Base-by-base conservation (phyloP, 2,329 filamentous ascomycete species). In the Clarireedia homoeocarpa region DNA sequence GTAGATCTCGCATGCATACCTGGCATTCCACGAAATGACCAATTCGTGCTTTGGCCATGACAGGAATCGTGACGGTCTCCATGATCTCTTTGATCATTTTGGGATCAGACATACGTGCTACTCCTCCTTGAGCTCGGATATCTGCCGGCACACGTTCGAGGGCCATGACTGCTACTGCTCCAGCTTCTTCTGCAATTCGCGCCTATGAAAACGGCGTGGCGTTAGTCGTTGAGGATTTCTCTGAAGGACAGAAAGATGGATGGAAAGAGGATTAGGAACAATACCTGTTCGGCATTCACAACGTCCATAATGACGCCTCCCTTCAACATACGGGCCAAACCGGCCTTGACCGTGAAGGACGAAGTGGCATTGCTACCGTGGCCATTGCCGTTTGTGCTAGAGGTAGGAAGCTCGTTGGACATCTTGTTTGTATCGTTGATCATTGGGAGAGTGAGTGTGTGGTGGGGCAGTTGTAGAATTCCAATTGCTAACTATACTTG, bases 271-370 rank as follows among this genome's bases (percentile, higher is more conserved):
- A 34, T 14, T 34, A 48, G 39, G 20, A 14, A 27, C 6, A 66
- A 56, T 71, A 84, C 84, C 77, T 89, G 91, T 70, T 89, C 88
- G 26, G 91, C 89, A 72, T 92, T 89, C 61, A 95, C 90, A 57
- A 97, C 94, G 74, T 99, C 94, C 94, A 99, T 99, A 75, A 99
- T 99, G 63, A 99, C 94, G 68, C 94, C 94, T 71, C 94, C 94
- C 80, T 97, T 96, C 74, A 97, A 79, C 94, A 99, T 99, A 74
- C 95, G 88, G 24, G 94, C 94, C 62, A 99, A 79, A 58, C 92
- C 94, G 53, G 90, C 88, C 82, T 99, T 99, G 80, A 96, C 86
- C 64, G 85, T 85, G 74, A 96, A 95, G 73, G 83, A 65, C 17
- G 58, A 59, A 36, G 65, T 62, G 34, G 57, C 59, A 34, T 55